phyloP scores from a whole-genome alignment of 2,329 filamentous ascomycete genomes.

The Clonostachys byssicola region DNA sequence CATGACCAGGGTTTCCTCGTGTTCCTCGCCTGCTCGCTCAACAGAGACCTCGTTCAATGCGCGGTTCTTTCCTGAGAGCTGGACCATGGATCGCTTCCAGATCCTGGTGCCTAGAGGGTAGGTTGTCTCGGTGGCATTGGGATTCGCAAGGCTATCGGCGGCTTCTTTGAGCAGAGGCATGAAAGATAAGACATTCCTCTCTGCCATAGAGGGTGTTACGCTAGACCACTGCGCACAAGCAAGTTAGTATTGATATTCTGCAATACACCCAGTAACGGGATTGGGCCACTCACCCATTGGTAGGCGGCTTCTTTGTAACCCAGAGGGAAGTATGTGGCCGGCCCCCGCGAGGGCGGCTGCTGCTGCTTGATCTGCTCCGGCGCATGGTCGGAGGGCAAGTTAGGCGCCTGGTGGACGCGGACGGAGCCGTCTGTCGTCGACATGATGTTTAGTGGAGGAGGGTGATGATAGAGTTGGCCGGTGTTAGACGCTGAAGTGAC shows the following conservation, averaged over 20 bases:
- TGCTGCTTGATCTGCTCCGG: conserved; percentile 13
- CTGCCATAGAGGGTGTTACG: conserved; percentile 76
- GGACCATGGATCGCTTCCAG: conserved; percentile 83
- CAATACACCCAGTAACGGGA: neutral
- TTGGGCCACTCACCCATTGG: conserved; percentile 69
- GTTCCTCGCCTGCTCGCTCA: conserved; percentile 73
- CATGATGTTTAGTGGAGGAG: conserved; percentile 16
- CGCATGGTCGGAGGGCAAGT: conserved; percentile 1
- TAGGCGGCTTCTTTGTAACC: conserved; percentile 87
- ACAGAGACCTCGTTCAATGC: conserved; percentile 91
- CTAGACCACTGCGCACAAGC: conserved; percentile 66
- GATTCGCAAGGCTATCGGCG: conserved; percentile 58
- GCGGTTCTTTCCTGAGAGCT: conserved; percentile 79
- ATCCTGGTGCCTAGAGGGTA: conserved; percentile 82
- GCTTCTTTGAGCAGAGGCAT: conserved; percentile 80
- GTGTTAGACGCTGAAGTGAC: conserved; percentile 13
- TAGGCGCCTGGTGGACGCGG: conserved; percentile 11
- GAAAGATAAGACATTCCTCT: conserved; percentile 82
- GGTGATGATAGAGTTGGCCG: conserved; percentile 4
- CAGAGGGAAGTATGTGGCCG: conserved; percentile 66
- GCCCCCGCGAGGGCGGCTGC: conserved; percentile 16
- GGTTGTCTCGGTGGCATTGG: conserved; percentile 36
- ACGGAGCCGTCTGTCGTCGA: conserved; percentile 21
- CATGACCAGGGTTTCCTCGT: conserved; percentile 88
- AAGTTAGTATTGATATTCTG: neutral